Percentiles rank a stretch among this genome's conserved stretches.
These are phyloP conservation scores for Blastocystis sp. DNA, from an alignment of 352 stramenopile species.

Conservation along the genomic window DNA sequence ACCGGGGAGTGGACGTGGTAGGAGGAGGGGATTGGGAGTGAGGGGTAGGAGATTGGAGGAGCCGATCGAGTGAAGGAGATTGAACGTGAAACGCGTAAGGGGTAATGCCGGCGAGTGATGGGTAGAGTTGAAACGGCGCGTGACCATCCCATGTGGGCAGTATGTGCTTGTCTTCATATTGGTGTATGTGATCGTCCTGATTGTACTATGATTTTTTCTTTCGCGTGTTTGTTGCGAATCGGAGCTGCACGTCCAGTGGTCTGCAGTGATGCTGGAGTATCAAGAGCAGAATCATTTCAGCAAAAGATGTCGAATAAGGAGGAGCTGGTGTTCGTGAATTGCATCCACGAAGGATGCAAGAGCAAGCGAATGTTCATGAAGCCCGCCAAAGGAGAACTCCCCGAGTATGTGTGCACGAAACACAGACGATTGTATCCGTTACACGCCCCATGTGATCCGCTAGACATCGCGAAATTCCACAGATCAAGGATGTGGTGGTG, in stretches of 20 bases:
- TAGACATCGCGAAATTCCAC: slow-evolving; percentile 48
- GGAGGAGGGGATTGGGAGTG: neutral
- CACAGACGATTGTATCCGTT: slow-evolving; percentile 46
- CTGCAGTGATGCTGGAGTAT: slow-evolving; percentile 40
- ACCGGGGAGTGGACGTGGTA: slow-evolving; percentile 29
- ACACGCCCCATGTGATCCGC: neutral
- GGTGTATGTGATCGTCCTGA: neutral
- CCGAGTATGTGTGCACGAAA: slow-evolving; percentile 65
- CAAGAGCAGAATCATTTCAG: slow-evolving; percentile 27
- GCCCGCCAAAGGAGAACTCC: slow-evolving; percentile 21
- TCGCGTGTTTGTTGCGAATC: slow-evolving; percentile 42
- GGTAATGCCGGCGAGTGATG: neutral
- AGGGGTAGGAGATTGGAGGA: slow-evolving; percentile 49
- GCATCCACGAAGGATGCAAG: slow-evolving; percentile 66
- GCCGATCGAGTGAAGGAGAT: slow-evolving; percentile 15
- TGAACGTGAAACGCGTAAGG: slow-evolving; percentile 36
- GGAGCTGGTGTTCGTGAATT: slow-evolving; percentile 65
- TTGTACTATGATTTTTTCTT: neutral
- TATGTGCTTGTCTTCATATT: neutral
- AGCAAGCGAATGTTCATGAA: slow-evolving; percentile 58
- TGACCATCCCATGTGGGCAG: neutral
- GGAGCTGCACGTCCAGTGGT: slow-evolving; percentile 3
- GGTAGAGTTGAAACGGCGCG: neutral
- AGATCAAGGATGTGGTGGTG: slow-evolving; percentile 9
- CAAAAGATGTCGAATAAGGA: slow-evolving; percentile 61